Evolutionary conservation across 768 basidiomycete species (phyloP).

Genomic region (Rhodotorula diobovata): DNA sequence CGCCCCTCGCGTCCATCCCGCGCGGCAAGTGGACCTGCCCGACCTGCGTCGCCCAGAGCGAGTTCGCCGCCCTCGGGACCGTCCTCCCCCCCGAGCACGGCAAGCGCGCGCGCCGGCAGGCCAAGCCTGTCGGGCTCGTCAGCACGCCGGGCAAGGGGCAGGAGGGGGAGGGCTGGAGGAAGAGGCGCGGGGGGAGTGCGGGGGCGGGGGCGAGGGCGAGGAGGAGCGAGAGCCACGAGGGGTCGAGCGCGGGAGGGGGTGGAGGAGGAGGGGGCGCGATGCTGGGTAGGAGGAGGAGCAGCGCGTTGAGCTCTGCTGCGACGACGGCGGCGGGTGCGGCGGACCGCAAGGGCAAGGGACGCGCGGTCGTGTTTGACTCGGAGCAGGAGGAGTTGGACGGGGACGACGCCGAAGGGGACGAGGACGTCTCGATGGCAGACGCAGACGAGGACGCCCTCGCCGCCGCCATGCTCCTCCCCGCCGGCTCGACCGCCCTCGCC

Average conservation of each 20-base stretch:
- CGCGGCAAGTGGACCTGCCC: slow-evolving; percentile 53
- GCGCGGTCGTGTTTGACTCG: not conserved
- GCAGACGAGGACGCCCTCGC: not conserved
- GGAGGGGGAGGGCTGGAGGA: not conserved
- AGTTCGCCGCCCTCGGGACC: not conserved
- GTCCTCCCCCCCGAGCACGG: not conserved
- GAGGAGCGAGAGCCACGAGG: not conserved
- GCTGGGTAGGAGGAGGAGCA: slow-evolving; percentile 35
- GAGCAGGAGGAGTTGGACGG: slow-evolving; percentile 2
- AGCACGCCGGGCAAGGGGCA: not conserved
- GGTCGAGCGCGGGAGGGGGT: slow-evolving; percentile 3
- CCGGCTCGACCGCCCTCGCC: not conserved
- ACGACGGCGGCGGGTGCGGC: not conserved
- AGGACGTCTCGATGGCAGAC: slow-evolving; percentile 33
- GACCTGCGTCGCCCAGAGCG: slow-evolving; percentile 38
- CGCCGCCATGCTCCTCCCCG: not conserved
- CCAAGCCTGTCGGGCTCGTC: slow-evolving; percentile 12
- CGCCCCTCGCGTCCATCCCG: slow-evolving; percentile 66
- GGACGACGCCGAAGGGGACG: slow-evolving; percentile 42
- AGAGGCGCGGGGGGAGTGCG: not conserved
- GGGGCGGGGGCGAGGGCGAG: slow-evolving; percentile 1
- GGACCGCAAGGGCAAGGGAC: slow-evolving; percentile 20
- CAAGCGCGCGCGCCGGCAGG: slow-evolving; percentile 13
- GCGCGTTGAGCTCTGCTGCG: not conserved
- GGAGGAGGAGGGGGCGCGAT: slow-evolving; percentile 30